Evolutionary conservation across 164 flowering plant genomes (phyloP), one percentile per base, ranked within the genome.

Genomic region (Aristolochia californica): DNA sequence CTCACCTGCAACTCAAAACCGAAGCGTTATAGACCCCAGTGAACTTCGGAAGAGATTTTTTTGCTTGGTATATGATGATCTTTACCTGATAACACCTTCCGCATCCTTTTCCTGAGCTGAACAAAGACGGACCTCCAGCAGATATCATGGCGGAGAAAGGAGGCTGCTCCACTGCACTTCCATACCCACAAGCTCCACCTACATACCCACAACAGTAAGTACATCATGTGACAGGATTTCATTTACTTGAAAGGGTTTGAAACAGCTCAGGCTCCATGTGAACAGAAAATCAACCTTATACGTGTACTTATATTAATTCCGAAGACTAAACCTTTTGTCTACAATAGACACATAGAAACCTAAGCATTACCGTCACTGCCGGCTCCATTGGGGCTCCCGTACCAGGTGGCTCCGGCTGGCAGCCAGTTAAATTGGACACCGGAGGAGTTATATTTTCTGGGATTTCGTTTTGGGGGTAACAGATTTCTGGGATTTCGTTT

Each of bases 181-280:
- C 68, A 62, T 82, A 87, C 20, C 85, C 95, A 72, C 91, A 87
- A 14, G 95, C 88, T 24, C 91, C 95, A 24, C 95, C 95, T 80
- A 45, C 57, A 27, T 5, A 23, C n/a, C n/a, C n/a, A n/a, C n/a
- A n/a, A n/a, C n/a, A n/a, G n/a, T n/a, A n/a, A n/a, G n/a, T n/a
- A n/a, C n/a, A n/a, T n/a, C n/a, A n/a, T n/a, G n/a, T n/a, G n/a
- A n/a, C n/a, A n/a, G n/a, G n/a, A n/a, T n/a, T n/a, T n/a, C n/a
- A n/a, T n/a, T n/a, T n/a, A n/a, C n/a, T n/a, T n/a, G n/a, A n/a
- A n/a, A n/a, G n/a, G n/a, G n/a, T n/a, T n/a, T n/a, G n/a, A n/a
- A n/a, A n/a, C n/a, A n/a, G n/a, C n/a, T n/a, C n/a, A n/a, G n/a
- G n/a, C n/a, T n/a, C 3, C 12, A 45, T 28, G 30, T 28, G 30